phyloP scores from a whole-genome alignment of 768 basidiomycete species.

The Suillus tomentosus region DNA sequence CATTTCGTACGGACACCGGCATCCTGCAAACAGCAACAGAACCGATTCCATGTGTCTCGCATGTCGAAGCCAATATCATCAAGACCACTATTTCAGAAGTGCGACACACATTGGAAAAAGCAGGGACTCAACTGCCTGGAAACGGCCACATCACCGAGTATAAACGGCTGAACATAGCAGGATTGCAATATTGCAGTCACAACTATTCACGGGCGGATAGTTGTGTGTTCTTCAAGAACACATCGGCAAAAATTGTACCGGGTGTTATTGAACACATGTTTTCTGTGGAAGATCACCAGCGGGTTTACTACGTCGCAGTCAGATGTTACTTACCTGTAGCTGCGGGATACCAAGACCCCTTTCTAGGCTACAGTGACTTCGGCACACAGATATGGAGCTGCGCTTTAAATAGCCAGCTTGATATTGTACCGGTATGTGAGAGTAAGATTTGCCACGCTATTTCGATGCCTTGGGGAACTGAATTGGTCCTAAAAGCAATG shows the following conservation, averaged over 20 bases:
- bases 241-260: neutral
- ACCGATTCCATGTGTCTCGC: neutral
- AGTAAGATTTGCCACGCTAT: constrained; percentile 8
- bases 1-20: constrained; percentile 4
- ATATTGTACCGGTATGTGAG: neutral
- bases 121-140: neutral
- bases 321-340: constrained; percentile 11
- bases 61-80: neutral
- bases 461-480: constrained; percentile 12
- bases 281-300: neutral
- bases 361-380: constrained; percentile 14
- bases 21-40: neutral
- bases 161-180: neutral
- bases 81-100: neutral
- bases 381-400: constrained; percentile 8
- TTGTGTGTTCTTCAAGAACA: constrained; percentile 9
- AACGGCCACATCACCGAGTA: neutral
- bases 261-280: constrained; percentile 14
- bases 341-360: neutral
- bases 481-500: neutral
- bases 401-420: neutral
- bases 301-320: constrained; percentile 4
- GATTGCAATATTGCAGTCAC: constrained; percentile 11
- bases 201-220: neutral
- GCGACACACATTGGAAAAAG: neutral